These are phyloP conservation scores for Chlamydomonas reinhardtii DNA, from an alignment of 163 green algal species.

Conservation along the genomic window DNA sequence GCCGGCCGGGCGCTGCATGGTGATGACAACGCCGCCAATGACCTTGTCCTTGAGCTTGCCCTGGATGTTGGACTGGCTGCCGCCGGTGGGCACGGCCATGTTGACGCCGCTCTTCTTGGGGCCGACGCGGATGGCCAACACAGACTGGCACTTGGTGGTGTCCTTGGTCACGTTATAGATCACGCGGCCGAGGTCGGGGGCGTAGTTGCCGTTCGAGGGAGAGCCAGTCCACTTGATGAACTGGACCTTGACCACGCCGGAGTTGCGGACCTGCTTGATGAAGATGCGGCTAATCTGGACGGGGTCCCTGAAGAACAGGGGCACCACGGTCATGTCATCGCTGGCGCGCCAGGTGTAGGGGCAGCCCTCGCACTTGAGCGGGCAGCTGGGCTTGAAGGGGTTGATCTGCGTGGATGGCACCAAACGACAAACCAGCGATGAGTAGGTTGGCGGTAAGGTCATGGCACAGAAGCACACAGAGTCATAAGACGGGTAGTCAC, in stretches of 20 bases:
- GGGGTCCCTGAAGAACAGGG: constrained; percentile 18
- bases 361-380: background rate
- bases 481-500: too few species aligned
- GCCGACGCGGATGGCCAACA: background rate
- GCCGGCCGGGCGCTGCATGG: background rate
- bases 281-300: constrained; percentile 4
- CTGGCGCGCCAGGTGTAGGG: background rate
- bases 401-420: background rate
- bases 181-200: background rate
- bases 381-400: background rate
- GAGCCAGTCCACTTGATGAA: constrained; percentile 9
- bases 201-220: too few species aligned
- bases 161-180: background rate
- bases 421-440: too few species aligned
- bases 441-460: too few species aligned
- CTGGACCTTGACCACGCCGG: background rate
- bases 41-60: background rate
- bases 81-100: background rate
- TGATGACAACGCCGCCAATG: background rate
- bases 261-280: background rate
- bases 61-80: background rate
- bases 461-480: too few species aligned
- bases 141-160: background rate
- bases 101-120: constrained; percentile 7
- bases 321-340: background rate